Conservation (phyloP, 495 filamentous ascomycete species). For the Hypoxylon trugodes region DNA sequence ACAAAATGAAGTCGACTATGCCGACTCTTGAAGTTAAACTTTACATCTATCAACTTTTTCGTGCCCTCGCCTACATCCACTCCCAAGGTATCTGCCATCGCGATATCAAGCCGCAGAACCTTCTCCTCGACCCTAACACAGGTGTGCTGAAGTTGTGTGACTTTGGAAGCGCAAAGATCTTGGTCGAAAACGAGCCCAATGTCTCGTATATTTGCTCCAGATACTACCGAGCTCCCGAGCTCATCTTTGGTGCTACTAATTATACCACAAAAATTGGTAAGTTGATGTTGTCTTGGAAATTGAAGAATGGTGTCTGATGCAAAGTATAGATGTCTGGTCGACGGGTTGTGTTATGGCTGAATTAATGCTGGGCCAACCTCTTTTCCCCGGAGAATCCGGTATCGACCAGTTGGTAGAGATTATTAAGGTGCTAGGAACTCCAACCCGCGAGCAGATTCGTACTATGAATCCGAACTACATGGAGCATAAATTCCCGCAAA, state of each 20-base stretch:
- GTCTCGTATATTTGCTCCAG: slow-evolving; percentile 99
- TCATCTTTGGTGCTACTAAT: slow-evolving; percentile 99
- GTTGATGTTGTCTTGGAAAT: slow-evolving; percentile 36
- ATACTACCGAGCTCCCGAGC: slow-evolving; percentile 96
- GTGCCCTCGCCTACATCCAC: slow-evolving; percentile 97
- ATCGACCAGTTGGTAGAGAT: slow-evolving; percentile 99
- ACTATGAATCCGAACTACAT: slow-evolving; percentile 99
- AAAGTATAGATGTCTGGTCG: slow-evolving; percentile 91
- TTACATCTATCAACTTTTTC: slow-evolving; percentile 99
- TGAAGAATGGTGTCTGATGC: slow-evolving; percentile 18
- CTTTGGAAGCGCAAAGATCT: slow-evolving; percentile 98
- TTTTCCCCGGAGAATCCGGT: slow-evolving; percentile 99
- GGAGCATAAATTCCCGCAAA: slow-evolving; percentile 99
- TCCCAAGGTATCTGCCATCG: slow-evolving; percentile 99
- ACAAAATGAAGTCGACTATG: slow-evolving; percentile 99
- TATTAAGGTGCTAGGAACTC: slow-evolving; percentile 98
- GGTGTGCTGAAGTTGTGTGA: slow-evolving; percentile 98
- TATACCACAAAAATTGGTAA: slow-evolving; percentile 99
- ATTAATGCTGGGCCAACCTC: slow-evolving; percentile 96
- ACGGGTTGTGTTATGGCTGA: slow-evolving; percentile 99
- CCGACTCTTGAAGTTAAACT: slow-evolving; percentile 98
- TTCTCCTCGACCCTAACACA: slow-evolving; percentile 87
- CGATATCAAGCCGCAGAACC: slow-evolving; percentile 99
- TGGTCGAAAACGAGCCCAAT: slow-evolving; percentile 98
- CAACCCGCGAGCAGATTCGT: slow-evolving; percentile 97